Evolutionary conservation across 371 early-diverging fungal species (phyloP), one percentile per base, ranked within the genome.

Genomic region (Phascolomyces articulosus): DNA sequence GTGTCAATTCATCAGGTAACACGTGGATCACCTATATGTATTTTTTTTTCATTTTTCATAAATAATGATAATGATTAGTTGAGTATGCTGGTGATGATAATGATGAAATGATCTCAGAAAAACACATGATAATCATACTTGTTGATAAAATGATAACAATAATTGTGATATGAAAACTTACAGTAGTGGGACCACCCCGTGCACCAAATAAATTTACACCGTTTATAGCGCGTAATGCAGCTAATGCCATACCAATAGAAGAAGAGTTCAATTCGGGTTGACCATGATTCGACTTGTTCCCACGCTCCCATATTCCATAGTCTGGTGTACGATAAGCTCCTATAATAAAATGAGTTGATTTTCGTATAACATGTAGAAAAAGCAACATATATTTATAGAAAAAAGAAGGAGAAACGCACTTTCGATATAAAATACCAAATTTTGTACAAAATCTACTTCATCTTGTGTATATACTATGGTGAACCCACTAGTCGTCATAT

Each of bases 241-340:
- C 95, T 2, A 92, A 90, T 6, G 87, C 94, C 93, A 96, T 96
- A 55, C 96, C 96, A 54, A 96, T 93, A 16, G 91, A 90, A 0
- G 93, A 93, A 1, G 91, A 91, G 66, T 96, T 96, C 58, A 96
- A 67, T 72, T 96, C 96, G 3, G 95, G 92, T 54, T 87, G 79
- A 20, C 95, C 96, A 72, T 94, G 93, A 70, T 96, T 96, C 56
- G 87, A 85, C 74, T 96, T 96, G 78, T 94, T 90, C 56, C 96
- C 96, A 44, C 96, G 82, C 70, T 96, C 96, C 96, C 96, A 94
- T 58, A 93, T 90, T 53, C 95, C 95, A 73, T 91, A 95, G 63
- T 96, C 96, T 3, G 95, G 95, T 0, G 94, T 95, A 56, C 92
- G 83, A 71, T 87, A 83, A 34, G 85, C 83, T 38, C 79, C 82